phyloP scores from a whole-genome alignment of 495 filamentous ascomycete species.

The Aspergillus heteromorphus region DNA sequence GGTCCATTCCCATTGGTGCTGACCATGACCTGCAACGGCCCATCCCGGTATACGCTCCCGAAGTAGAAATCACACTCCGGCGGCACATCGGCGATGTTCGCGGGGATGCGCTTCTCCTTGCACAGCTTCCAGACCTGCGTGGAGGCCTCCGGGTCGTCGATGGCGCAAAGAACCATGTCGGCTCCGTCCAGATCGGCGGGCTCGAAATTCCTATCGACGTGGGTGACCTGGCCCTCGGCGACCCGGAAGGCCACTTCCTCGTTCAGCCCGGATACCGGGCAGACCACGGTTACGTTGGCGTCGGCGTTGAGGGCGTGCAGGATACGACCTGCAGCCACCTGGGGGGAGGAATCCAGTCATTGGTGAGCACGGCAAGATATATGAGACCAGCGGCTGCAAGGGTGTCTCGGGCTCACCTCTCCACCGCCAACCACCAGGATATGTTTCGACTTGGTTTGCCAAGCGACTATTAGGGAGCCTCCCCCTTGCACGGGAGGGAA shows the following conservation, averaged over 20 bases:
- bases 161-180: conserved; percentile 84
- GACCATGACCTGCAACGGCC: conserved; percentile 95
- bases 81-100: conserved; percentile 96
- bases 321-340: conserved; percentile 92
- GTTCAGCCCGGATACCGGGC: conserved; percentile 73
- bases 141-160: conserved; percentile 86
- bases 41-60: conserved; percentile 89
- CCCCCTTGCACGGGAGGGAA: conserved; percentile 82
- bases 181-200: conserved; percentile 71
- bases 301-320: conserved; percentile 91
- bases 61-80: conserved; percentile 99
- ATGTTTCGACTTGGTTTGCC: conserved; percentile 80
- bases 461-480: conserved; percentile 88
- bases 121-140: conserved; percentile 87
- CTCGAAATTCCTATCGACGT: conserved; percentile 76
- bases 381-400: not conserved
- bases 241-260: conserved; percentile 82
- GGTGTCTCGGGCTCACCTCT: conserved; percentile 60
- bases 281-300: conserved; percentile 79
- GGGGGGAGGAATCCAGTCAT: not conserved
- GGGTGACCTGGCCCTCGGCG: conserved; percentile 61
- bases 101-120: conserved; percentile 74
- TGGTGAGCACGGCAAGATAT: conserved; percentile 10
- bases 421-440: conserved; percentile 89
- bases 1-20: conserved; percentile 97